Evolutionary conservation across 805 yeast species (phyloP), one percentile per base, ranked within the genome.

Genomic region (Wickerhamiella spandovensis): DNA sequence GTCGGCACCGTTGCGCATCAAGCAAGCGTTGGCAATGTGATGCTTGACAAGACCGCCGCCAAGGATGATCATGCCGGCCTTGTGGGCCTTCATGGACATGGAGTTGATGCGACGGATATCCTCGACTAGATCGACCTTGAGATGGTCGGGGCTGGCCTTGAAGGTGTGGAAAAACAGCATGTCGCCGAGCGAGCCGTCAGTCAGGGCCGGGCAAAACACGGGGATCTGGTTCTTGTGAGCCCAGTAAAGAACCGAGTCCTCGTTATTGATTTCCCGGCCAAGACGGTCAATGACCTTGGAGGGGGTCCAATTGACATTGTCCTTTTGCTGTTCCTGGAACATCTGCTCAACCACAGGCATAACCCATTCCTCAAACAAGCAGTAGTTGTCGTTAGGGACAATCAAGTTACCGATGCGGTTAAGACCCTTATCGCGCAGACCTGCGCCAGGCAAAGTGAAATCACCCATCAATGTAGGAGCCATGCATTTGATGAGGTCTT

Each of bases 1-100:
- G 66, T 92, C 99, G 21, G 99, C 98, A 61, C 99, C 99, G 61
- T 92, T 94, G 73, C 99, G 83, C 99, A 92, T 92, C 59, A 92
- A 73, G 65, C 97, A 90, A 13, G 99, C 98, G 63, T 92, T 92
- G 61, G 95, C 89, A 59, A 92, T 92, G 65, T 92, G 99, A 66
- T 92, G 99, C 70, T 92, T 92, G 62, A 92, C 78, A 51, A 92
- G 70, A 42, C 99, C 98, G 61, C 98, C 98, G 51, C 99, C 98
- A 47, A 92, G 75, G 54, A 92, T 81, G 49, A 92, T 71, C 97
- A 92, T 92, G 56, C 98, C 97, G 5, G 99, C 97, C 57, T 74
- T 77, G 30, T 83, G 75, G 12, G 99, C 96, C 51, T 82, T 94
- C 95, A 92, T 89, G 8, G 97, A 82, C 81, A 90, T 74, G 51